Conservation (phyloP, 2,329 filamentous ascomycete species). For the Nigrograna mackinnonii region DNA sequence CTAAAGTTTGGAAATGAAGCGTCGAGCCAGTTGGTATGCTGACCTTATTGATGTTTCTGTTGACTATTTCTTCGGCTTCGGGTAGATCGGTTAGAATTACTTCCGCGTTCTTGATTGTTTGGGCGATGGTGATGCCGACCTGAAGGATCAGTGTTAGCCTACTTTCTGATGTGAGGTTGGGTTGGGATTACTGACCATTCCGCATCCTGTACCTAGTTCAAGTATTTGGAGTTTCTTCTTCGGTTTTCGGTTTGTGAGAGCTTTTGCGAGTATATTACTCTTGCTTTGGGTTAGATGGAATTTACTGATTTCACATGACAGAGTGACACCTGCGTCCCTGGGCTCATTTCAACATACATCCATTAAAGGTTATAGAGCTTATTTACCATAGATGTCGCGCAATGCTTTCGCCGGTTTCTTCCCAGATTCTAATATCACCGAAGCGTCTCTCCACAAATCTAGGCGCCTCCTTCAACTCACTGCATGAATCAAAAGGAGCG, state of each 20-base stretch:
- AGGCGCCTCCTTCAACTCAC: slow-evolving; percentile 46
- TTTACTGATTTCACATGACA: slow-evolving; percentile 56
- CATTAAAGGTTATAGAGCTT: too few relatives aligned
- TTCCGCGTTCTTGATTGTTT: slow-evolving; percentile 54
- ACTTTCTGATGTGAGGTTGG: not conserved
- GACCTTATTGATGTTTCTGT: slow-evolving; percentile 56
- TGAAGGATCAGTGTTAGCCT: slow-evolving; percentile 1
- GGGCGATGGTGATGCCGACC: slow-evolving; percentile 62
- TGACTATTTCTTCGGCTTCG: slow-evolving; percentile 64
- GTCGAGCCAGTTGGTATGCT: slow-evolving; percentile 46
- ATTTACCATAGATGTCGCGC: slow-evolving; percentile 70
- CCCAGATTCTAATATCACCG: slow-evolving; percentile 59
- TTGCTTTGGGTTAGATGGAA: slow-evolving; percentile 33
- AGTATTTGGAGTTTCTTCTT: slow-evolving; percentile 48
- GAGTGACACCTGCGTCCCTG: slow-evolving; percentile 63
- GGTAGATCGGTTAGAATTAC: slow-evolving; percentile 68
- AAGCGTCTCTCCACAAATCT: slow-evolving; percentile 62
- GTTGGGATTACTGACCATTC: slow-evolving; percentile 53
- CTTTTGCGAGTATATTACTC: slow-evolving; percentile 28
- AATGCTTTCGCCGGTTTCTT: slow-evolving; percentile 74
- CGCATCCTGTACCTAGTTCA: slow-evolving; percentile 71
- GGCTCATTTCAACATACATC: too few relatives aligned
- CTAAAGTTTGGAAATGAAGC: slow-evolving; percentile 57
- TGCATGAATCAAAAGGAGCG: slow-evolving; percentile 43
- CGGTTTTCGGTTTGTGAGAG: not conserved